Base-by-base conservation (phyloP, 371 early-diverging fungal species). In the Mortierella sp. region DNA sequence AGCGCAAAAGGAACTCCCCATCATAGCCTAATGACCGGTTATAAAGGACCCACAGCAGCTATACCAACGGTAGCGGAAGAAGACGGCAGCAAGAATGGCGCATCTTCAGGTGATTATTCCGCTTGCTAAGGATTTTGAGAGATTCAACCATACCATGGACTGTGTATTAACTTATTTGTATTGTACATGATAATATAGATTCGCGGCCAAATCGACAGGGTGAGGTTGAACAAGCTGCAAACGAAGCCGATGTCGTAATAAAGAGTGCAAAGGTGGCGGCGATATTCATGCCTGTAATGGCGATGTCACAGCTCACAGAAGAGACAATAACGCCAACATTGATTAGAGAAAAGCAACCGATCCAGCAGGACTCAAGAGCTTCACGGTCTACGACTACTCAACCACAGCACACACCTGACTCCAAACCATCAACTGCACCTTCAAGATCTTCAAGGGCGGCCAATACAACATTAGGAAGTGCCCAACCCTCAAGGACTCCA, bases 1-100 rank as follows among this genome's bases (percentile, higher is more conserved):
- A 78, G 73, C 26, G 60, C 40, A 6, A 37, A 54, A 26, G 62
- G 35, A 10, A 68, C 73, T 32, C 70, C 72, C 13, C 78, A 72
- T 49, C 65, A 69, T 28, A 65, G 69, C 15, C 10, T 78, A 32
- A 26, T 61, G 53, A 51, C 17, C 23, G 64, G 65, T 28, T 29
- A 32, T 17, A 67, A 54, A 55, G 64, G 54, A 0, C 26, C 61
- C 12, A 35, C 34, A 5, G 23, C 45, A 23, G 19, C 47, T 23
- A 31, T 49, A 31, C 35, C 64, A 6, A 29, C 55, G 1, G 53
- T 35, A 15, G 64, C 54, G 53, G 68, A 68, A 19, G 68, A 53
- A 19, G 53, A 60, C 19, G 22, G n/a, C 23, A 22, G 23, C n/a
- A 32, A 45, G 4, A 23, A n/a, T 2, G 53, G 43, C 58, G 32